Base-by-base conservation (phyloP, 2,329 filamentous ascomycete species). In the Blastomyces parvus region DNA sequence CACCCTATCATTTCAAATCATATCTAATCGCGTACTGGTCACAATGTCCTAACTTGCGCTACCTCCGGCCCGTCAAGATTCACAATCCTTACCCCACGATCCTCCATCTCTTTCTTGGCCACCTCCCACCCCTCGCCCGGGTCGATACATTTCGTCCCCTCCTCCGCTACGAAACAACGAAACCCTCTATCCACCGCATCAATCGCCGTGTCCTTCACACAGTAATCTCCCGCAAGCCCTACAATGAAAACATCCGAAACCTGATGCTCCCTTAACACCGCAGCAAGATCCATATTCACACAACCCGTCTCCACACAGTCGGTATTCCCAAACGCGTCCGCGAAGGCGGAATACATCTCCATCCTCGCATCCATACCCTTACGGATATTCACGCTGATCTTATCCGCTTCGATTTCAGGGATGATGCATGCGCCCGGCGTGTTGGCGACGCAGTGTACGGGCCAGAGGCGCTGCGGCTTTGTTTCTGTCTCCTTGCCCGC, bases 301-400 rank as follows among this genome's bases (percentile, higher is more conserved):
- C 66, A 66, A 38, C 68, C 67, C 19, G 70, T 71, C 59, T 70
- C 68, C 17, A 68, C 68, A 61, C 73, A 70, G 66, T 77, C 74
- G 59, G 69, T 65, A 62, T 81, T 81, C 48, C 76, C 76, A 69
- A 97, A 93, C 0, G 90, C 89, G 72, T 92, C 89, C 65, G 88
- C 87, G 70, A 99, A 97, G 0, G 88, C 91, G 66, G 88, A 93
- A 77, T 97, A 97, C 89, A 97, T 96, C 76, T 99, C 94, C 1
- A 96, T 84, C 55, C 83, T 79, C 55, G 80, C 74, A 72, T 91
- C 82, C 71, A 81, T 83, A 13, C 94, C 94, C 79, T 99, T 99
- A 68, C 89, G 83, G 17, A 97, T 77, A 36, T 91, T 79, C 44
- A 76, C 69, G 68, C 93, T 82, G n/a, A 96, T 68, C 19, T 79